A percentile compares a stretch with the other conserved stretches of the same genome.
Conservation (phyloP, 768 basidiomycete species). For the Phaffia tasmanica region DNA sequence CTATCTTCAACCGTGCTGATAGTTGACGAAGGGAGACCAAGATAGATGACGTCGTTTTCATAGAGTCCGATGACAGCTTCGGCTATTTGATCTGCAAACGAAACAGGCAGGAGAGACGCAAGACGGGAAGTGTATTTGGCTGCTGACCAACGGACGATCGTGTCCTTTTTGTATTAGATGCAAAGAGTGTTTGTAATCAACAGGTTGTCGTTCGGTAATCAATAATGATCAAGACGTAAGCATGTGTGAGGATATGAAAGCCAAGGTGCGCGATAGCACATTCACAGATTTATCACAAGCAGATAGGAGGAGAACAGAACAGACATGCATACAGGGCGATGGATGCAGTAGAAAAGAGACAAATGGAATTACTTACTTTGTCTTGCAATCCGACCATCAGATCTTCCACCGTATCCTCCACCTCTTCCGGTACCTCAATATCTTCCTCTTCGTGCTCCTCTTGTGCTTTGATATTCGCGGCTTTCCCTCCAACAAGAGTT, state of each 20-base stretch:
- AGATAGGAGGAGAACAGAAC: too few species aligned
- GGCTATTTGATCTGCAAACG: conserved; percentile 69
- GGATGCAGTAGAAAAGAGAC: not conserved
- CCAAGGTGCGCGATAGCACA: too few species aligned
- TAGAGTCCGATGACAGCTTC: conserved; percentile 69
- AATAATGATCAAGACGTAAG: not conserved
- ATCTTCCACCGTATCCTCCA: conserved; percentile 62
- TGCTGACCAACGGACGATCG: conserved; percentile 84
- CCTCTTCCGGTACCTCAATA: conserved; percentile 61
- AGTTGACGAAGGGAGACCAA: conserved; percentile 51
- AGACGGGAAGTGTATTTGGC: conserved; percentile 85
- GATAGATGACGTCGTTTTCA: conserved; percentile 57
- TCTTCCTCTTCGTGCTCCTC: conserved; percentile 29
- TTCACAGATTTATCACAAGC: too few species aligned
- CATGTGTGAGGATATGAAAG: not conserved
- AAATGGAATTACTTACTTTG: conserved; percentile 46
- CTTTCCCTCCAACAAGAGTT: conserved; percentile 26
- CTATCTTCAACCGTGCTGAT: conserved; percentile 30
- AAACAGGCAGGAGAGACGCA: conserved; percentile 62
- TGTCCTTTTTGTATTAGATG: conserved; percentile 59
- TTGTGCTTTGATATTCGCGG: not conserved
- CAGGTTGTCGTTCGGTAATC: not conserved
- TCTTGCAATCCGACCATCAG: conserved; percentile 67
- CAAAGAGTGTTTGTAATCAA: not conserved
- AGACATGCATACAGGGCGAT: too few species aligned